These are phyloP conservation scores for Cudoniella acicularis DNA, from an alignment of 495 filamentous ascomycete genomes.

Conservation along the genomic window DNA sequence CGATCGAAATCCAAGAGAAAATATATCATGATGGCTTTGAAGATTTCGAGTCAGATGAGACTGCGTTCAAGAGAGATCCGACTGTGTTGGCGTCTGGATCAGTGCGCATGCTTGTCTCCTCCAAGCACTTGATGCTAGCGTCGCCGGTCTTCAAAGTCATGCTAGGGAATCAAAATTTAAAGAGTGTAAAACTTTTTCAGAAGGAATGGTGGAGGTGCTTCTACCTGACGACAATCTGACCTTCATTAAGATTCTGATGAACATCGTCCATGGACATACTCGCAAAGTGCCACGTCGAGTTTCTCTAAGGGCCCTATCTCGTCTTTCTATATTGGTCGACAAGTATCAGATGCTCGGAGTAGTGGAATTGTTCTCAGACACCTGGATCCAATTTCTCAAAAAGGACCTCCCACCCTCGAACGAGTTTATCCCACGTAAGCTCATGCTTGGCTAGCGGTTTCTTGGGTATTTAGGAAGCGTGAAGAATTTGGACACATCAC, in stretches of 20 bases:
- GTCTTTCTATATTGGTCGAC: constrained; percentile 10
- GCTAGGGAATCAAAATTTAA: constrained; percentile 6
- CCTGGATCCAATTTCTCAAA: constrained; percentile 13
- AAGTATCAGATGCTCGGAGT: constrained; percentile 2
- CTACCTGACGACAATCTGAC: too few relatives aligned
- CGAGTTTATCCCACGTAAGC: not conserved
- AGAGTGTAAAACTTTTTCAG: constrained; percentile 4
- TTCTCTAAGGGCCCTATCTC: not conserved
- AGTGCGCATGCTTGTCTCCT: too few relatives aligned
- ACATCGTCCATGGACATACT: constrained; percentile 15
- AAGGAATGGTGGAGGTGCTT: too few relatives aligned
- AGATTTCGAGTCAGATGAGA: too few relatives aligned
- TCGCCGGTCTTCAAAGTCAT: constrained; percentile 37
- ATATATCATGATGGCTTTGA: too few relatives aligned
- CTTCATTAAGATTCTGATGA: constrained; percentile 9
- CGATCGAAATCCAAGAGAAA: too few relatives aligned
- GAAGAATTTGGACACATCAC: constrained; percentile 11
- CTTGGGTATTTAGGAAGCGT: not conserved
- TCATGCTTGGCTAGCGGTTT: not conserved
- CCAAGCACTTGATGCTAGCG: constrained; percentile 45
- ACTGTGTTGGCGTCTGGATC: too few relatives aligned
- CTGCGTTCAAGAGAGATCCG: too few relatives aligned
- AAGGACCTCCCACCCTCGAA: not conserved
- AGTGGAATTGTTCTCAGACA: constrained; percentile 11
- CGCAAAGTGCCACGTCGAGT: constrained; percentile 16